Evolutionary conservation across 805 yeast genomes (phyloP).

Genomic region (Limtongozyma cylindracea): DNA sequence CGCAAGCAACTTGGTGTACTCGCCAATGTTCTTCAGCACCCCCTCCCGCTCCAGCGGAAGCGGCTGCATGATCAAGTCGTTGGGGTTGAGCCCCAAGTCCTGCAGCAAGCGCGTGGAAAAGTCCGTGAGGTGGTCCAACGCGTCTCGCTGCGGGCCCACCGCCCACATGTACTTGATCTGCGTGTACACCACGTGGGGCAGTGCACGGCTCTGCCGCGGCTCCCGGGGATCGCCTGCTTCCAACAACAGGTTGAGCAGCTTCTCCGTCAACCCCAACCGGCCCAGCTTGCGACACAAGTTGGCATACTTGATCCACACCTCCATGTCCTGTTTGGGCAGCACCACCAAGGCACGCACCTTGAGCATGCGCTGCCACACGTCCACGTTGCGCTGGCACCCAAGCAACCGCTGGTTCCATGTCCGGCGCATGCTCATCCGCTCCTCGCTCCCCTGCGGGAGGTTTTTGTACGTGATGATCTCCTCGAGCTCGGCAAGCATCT

Average conservation of each 20-base stretch:
- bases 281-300: slow-evolving; percentile 89
- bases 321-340: slow-evolving; percentile 90
- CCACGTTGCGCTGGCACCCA: slow-evolving; percentile 93
- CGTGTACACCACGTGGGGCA: slow-evolving; percentile 94
- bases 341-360: slow-evolving; percentile 84
- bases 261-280: slow-evolving; percentile 76
- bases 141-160: slow-evolving; percentile 69
- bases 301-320: slow-evolving; percentile 95
- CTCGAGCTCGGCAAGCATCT: slow-evolving; percentile 90
- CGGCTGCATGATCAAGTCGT: slow-evolving; percentile 70
- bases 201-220: slow-evolving; percentile 63
- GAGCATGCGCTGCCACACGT: slow-evolving; percentile 94
- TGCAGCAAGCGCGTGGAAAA: slow-evolving; percentile 80
- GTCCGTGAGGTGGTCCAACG: slow-evolving; percentile 62
- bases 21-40: slow-evolving; percentile 51
- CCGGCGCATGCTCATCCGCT: slow-evolving; percentile 51
- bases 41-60: slow-evolving; percentile 52
- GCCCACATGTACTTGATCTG: slow-evolving; percentile 92
- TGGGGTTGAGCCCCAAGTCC: slow-evolving; percentile 69
- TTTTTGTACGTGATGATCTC: slow-evolving; percentile 81
- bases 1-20: slow-evolving; percentile 66
- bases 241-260: slow-evolving; percentile 55
- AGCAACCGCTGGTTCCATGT: slow-evolving; percentile 86
- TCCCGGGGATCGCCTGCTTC: slow-evolving; percentile 44
- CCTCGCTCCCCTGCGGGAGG: slow-evolving; percentile 62